Conservation (phyloP, 2,329 filamentous ascomycete genomes). For the Trichophyton equinum region DNA sequence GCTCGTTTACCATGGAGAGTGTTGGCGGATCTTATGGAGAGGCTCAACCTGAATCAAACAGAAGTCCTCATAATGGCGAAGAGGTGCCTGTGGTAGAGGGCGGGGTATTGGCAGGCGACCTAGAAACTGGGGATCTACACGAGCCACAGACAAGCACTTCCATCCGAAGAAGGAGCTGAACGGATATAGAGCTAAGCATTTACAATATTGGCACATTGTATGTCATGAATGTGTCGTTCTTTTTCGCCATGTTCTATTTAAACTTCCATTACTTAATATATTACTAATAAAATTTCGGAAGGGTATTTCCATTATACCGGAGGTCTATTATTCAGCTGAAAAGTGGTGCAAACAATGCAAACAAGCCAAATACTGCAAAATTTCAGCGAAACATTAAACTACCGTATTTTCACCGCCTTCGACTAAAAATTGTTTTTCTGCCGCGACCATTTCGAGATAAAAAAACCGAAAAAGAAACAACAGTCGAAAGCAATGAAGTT, state of each 20-base stretch:
- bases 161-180: conserved; percentile 22
- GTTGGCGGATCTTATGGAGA: conserved; percentile 52
- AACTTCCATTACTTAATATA: too few relatives aligned
- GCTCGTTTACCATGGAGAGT: conserved; percentile 62
- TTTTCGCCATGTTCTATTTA: too few relatives aligned
- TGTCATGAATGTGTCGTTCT: background rate
- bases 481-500: background rate
- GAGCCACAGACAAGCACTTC: conserved; percentile 22
- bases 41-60: conserved; percentile 15
- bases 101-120: conserved; percentile 25
- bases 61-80: background rate
- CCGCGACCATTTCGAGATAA: background rate
- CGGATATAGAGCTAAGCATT: conserved; percentile 9
- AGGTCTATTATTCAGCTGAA: background rate
- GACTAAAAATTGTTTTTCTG: background rate
- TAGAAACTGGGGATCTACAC: conserved; percentile 32
- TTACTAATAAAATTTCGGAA: background rate
- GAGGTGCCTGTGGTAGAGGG: conserved; percentile 15
- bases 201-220: background rate
- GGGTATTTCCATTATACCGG: background rate
- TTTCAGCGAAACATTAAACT: background rate
- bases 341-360: background rate
- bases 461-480: background rate
- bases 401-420: background rate
- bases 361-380: background rate